phyloP scores from a whole-genome alignment of 2,329 filamentous ascomycete genomes.

The Penicillium vulpinum region DNA sequence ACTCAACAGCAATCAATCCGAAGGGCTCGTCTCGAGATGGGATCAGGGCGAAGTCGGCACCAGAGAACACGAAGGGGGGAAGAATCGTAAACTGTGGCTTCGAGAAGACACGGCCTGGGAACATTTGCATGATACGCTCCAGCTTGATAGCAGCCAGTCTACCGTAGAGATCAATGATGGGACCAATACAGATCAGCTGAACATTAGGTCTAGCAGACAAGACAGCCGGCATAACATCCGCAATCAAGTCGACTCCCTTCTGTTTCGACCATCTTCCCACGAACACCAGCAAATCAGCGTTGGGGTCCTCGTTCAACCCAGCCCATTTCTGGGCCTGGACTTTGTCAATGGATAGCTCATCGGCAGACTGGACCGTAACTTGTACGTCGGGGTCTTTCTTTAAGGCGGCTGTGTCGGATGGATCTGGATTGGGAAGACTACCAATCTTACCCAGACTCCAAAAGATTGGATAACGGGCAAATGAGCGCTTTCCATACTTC shows the following conservation, averaged over 20 bases:
- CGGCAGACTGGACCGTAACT: conserved; percentile 61
- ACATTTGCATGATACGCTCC: conserved; percentile 63
- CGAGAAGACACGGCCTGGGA: conserved; percentile 66
- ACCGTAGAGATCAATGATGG: conserved; percentile 67
- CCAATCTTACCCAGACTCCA: conserved; percentile 66
- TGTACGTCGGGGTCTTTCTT: conserved; percentile 55
- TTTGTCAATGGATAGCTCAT: conserved; percentile 55
- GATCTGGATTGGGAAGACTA: conserved; percentile 65
- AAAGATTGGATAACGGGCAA: conserved; percentile 68
- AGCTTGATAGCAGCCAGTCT: conserved; percentile 68
- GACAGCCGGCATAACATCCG: conserved; percentile 65
- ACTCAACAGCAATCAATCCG: conserved; percentile 67
- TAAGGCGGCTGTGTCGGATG: conserved; percentile 63
- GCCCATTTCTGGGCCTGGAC: conserved; percentile 69
- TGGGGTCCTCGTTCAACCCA: conserved; percentile 60
- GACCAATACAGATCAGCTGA: conserved; percentile 65
- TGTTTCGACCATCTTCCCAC: conserved; percentile 69
- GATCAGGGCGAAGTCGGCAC: conserved; percentile 68
- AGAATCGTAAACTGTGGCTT: conserved; percentile 68
- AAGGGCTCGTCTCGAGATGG: conserved; percentile 70
- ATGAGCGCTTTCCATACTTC: conserved; percentile 67
- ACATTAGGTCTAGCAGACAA: conserved; percentile 61
- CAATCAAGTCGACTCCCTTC: conserved; percentile 68
- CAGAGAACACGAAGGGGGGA: conserved; percentile 66
- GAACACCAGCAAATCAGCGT: conserved; percentile 67